A percentile compares a stretch with the other conserved stretches of the same genome.
Conservation (phyloP, 306 rosid species). For the Dryas octopetala region DNA sequence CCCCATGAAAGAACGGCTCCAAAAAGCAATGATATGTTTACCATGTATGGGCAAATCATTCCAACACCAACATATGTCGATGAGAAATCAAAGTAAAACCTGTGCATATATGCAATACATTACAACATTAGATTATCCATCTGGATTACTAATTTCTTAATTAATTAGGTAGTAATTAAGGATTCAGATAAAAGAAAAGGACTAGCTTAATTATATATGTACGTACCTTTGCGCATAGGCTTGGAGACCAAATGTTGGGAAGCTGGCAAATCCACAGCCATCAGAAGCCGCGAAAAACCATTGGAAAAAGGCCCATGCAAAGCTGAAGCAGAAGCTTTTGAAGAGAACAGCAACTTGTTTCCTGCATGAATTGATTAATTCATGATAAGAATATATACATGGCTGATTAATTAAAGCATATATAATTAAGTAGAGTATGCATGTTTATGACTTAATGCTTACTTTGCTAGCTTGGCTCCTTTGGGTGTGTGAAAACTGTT, state of each 20-base stretch:
- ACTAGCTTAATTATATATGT: no score
- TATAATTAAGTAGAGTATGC: no score
- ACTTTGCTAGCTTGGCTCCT: conserved; percentile 83
- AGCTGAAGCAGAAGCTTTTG: conserved; percentile 62
- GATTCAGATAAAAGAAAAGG: no score
- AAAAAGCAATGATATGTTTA: conserved; percentile 57
- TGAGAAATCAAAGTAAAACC: conserved; percentile 79
- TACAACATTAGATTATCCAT: neutral
- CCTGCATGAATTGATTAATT: conserved; percentile 26
- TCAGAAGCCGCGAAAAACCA: conserved; percentile 69
- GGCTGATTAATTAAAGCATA: no score
- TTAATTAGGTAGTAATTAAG: no score
- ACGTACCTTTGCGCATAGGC: conserved; percentile 45
- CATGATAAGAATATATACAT: neutral
- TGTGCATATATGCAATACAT: conserved; percentile 1
- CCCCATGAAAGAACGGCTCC: conserved; percentile 78
- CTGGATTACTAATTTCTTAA: neutral
- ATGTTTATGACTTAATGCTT: neutral
- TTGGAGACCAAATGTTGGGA: conserved; percentile 74
- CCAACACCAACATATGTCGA: conserved; percentile 75
- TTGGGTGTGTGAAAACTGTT: conserved; percentile 80
- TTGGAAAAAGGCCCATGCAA: conserved; percentile 56
- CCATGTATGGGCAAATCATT: conserved; percentile 68
- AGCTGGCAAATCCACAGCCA: conserved; percentile 60
- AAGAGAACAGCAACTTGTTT: conserved; percentile 64